Base-by-base conservation (phyloP, 2,329 filamentous ascomycete genomes). In the Nothopassalora personata region DNA sequence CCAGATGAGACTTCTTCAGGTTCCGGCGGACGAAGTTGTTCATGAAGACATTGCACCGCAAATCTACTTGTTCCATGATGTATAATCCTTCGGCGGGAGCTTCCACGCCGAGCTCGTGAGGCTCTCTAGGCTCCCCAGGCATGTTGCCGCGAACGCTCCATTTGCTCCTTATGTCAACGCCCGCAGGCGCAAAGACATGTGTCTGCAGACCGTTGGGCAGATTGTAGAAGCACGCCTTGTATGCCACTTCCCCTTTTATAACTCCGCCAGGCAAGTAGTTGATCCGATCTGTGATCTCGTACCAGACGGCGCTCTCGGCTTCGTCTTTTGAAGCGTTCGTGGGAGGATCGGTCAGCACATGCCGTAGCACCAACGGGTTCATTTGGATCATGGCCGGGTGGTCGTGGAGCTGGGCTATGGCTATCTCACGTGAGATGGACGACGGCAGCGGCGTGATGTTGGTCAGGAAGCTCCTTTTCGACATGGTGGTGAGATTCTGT, bases 371-470 rank as follows among this genome's bases (percentile, higher is more conserved):
- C 51, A 95, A 80, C 1, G 91, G 91, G 73, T 95, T 96, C 58
- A 96, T 79, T 70, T 93, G 87, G 69, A 96, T 95, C 87, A 96
- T 95, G 67, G 86, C 86, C 53, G 81, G 73, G 75, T 95, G 90
- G 73, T 88, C 82, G 73, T 91, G 89, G 33, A 96, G 84, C 65
- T 90, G 89, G 56, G 84, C 80, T 63, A 95, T 72, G 46, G 90
- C 89, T n/a, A 83, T 81, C 65, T 87, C 81, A 56, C 90, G 84
- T 51, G 84, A 80, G 64, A 94, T 82, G 66, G 80, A 79, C 1
- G 82, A 67, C 8, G 91, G 91, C 33, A 96, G 81, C 18, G 90
- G 88, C 30, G 89, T 94, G 66, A 92, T 85, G 49, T 84, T 88
- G 43, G 89, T 94, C 76, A 92, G 91, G 33, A 85, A 79, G 15